A percentile compares a stretch with the other conserved stretches of the same genome.
Evolutionary conservation across 2,329 filamentous ascomycete genomes (phyloP).

Genomic region (Penicillium sp.): DNA sequence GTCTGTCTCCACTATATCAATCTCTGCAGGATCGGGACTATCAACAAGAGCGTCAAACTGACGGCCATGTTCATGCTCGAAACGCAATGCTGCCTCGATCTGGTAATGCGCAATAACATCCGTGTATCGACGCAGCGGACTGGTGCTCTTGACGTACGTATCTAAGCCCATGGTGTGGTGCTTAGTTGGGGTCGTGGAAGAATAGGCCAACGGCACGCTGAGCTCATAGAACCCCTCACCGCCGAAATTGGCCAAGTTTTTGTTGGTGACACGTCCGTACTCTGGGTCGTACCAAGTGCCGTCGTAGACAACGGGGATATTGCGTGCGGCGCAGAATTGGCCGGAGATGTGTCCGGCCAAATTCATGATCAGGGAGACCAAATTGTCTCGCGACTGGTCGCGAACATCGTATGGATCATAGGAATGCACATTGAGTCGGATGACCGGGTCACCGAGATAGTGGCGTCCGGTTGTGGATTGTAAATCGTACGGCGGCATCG

Average conservation of each 20-base stretch:
- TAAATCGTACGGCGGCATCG: constrained; percentile 29
- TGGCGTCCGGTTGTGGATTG: constrained; percentile 32
- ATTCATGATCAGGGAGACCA: constrained; percentile 54
- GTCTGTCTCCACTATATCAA: neutral
- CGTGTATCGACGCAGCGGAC: constrained; percentile 59
- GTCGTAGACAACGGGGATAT: constrained; percentile 38
- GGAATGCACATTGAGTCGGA: constrained; percentile 31
- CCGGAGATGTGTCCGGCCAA: constrained; percentile 46
- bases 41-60: constrained; percentile 38
- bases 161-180: constrained; percentile 54
- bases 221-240: constrained; percentile 38
- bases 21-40: constrained; percentile 4
- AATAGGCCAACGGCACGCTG: constrained; percentile 39
- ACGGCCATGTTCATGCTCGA: constrained; percentile 50
- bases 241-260: constrained; percentile 44
- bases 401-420: constrained; percentile 38
- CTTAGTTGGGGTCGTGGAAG: constrained; percentile 47
- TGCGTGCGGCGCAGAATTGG: constrained; percentile 36
- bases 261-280: constrained; percentile 39
- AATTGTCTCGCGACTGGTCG: constrained; percentile 39
- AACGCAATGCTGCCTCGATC: constrained; percentile 60
- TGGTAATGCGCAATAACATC: constrained; percentile 65
- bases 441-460: constrained; percentile 44
- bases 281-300: constrained; percentile 41
- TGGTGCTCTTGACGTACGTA: constrained; percentile 58